Conservation (phyloP, 345 rosid genomes). For the Populus euphratica region DNA sequence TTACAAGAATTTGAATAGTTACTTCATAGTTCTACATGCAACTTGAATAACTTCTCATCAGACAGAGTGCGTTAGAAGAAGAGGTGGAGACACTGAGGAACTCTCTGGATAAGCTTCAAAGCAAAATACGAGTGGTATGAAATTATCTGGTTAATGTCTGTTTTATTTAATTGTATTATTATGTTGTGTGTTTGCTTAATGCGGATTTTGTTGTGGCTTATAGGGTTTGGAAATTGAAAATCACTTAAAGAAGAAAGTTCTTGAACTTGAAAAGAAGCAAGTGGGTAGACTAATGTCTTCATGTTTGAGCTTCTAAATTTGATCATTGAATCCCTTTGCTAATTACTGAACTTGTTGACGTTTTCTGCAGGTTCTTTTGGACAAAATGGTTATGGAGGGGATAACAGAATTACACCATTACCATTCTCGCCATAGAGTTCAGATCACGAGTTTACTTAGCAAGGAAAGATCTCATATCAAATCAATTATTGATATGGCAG, state of each 20-base stretch:
- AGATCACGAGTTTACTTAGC: slow-evolving; percentile 52
- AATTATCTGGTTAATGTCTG: slow-evolving; percentile 10
- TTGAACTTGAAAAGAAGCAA: slow-evolving; percentile 71
- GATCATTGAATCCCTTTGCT: neutral
- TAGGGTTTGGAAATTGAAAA: slow-evolving; percentile 96
- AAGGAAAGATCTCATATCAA: slow-evolving; percentile 55
- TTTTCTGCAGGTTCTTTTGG: slow-evolving; percentile 50
- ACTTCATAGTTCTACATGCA: neutral
- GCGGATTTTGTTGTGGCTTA: slow-evolving; percentile 20
- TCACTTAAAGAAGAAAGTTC: slow-evolving; percentile 77
- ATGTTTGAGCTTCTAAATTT: neutral
- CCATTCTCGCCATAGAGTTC: slow-evolving; percentile 57
- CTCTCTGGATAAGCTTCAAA: slow-evolving; percentile 61
- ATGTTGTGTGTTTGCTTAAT: neutral
- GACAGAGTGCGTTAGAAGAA: slow-evolving; percentile 94
- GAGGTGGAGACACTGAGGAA: slow-evolving; percentile 62
- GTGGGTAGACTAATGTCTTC: slow-evolving; percentile 41
- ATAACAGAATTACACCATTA: slow-evolving; percentile 47
- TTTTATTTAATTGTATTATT: slow-evolving; percentile 1
- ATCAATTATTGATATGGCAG: slow-evolving; percentile 36
- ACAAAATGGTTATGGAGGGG: slow-evolving; percentile 46
- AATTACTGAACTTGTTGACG: slow-evolving; percentile 22
- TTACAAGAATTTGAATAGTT: neutral
- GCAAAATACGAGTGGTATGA: slow-evolving; percentile 74
- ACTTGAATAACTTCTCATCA: slow-evolving; percentile 59